Base-by-base conservation (phyloP, 148 eudicot genomes). In the Polygonum maritimum region DNA sequence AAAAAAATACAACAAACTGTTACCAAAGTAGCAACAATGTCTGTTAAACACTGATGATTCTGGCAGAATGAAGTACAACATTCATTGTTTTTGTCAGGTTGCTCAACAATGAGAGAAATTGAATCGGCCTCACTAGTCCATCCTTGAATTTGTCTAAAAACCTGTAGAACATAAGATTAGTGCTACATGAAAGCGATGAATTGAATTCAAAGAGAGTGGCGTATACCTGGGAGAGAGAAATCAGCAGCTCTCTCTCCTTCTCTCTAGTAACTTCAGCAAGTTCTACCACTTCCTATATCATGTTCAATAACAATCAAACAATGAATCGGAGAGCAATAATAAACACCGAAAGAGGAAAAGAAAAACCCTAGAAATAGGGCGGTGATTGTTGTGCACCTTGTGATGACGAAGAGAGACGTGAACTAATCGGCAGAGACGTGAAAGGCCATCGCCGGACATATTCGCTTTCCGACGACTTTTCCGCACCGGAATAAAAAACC, bases 1-100 rank as follows among this genome's bases (percentile, higher is more conserved):
- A 63, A 38, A 39, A 10, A 13, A 26, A 13, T 15, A 54, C 26
- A 55, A 9, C 2, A 49, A 19, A 74, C 7, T 4, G 31, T 62
- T 87, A 93, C 98, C 94, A 93, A 80, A 73, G 79, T 75, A 57
- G 70, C 81, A 10, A 88, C 73, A 7, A 89, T 77, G 18, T 78
- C 76, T 45, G 84, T 70, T 58, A 88, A 78, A 77, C 87, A 86
- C 48, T 84, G 80, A 63, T 82, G 83, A 75, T 85, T 81, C 35
- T 15, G 80, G 47, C 75, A 60, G 70, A 76, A 49, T n/a, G 82
- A 78, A 52, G 62, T 35, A 69, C 48, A 33, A 13, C 76, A 33
- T 52, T 54, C 63, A 54, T 73, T 49, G 16, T 22, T 48, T 41
- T 11, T 40, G 49, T 13, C 57, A 63, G 81, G 10, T 69, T 76